Conservation (phyloP, 495 filamentous ascomycete species). For the Hypoxylon fragiforme region DNA sequence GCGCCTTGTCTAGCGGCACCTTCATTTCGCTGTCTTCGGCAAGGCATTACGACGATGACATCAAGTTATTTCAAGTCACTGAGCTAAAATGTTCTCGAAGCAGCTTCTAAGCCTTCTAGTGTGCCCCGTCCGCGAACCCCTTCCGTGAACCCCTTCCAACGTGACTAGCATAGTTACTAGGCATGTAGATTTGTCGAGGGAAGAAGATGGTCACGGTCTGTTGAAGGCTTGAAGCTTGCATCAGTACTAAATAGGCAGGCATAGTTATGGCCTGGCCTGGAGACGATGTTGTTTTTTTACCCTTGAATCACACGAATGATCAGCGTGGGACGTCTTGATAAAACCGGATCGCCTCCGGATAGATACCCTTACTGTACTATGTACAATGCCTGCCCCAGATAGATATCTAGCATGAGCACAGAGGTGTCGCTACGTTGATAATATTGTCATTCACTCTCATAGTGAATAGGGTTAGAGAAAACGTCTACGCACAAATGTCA, state of each 20-base stretch:
- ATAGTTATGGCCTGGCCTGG: too few species aligned
- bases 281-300: too few species aligned
- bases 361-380: background rate
- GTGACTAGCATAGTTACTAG: background rate
- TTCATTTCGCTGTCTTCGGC: conserved; percentile 24
- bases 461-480: too few species aligned
- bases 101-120: conserved; percentile 2
- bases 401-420: too few species aligned
- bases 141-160: background rate
- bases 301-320: background rate
- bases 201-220: background rate
- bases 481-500: too few species aligned
- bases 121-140: background rate
- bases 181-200: background rate
- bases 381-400: background rate
- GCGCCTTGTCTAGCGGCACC: conserved; percentile 34
- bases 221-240: background rate
- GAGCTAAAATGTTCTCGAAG: conserved; percentile 29
- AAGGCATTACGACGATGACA: conserved; percentile 33
- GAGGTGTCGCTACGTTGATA: too few species aligned
- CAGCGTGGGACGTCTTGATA: background rate
- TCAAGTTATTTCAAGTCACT: conserved; percentile 28
- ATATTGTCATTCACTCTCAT: too few species aligned
- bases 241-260: too few species aligned
- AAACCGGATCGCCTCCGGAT: background rate